Evolutionary conservation across 257 asterid species (phyloP), one percentile per base, ranked within the genome.

Genomic region (Solanum bukasovii): DNA sequence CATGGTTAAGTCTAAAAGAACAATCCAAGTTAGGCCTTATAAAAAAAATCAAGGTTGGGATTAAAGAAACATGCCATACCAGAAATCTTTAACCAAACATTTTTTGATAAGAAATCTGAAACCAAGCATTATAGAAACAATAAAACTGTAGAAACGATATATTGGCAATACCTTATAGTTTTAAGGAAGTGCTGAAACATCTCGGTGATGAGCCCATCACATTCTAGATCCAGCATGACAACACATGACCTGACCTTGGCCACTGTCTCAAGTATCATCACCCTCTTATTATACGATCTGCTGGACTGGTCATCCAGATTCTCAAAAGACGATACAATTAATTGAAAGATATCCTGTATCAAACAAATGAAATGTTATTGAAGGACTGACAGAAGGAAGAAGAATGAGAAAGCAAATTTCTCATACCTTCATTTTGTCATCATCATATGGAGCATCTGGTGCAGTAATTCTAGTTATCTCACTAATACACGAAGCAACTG

Each of bases 381-480:
- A 33, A 46, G 84, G 35, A 63, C 11, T 44, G 68, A 25, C 3
- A 29, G 25, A 65, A 31, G 40, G 78, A 70, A 71, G 16, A 34
- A 34, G 67, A 52, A 37, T 21, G 63, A 35, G 63, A 70, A 37
- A 31, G 31, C 37, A 85, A 14, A 35, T 34, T 42, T 42, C 31
- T 27, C 35, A 38, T 91, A 96, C 99, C 98, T 96, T 97, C 99
- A 97, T 95, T 91, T 89, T 91, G 70, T 94, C 98, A 94, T 97
- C 99, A 84, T 94, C 98, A 86, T 95, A 97, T 83, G 99, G 99
- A 84, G 99, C 98, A 42, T 96, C 98, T 13, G 99, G 99, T 21
- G 99, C 99, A 63, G 99, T 97, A 82, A 97, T 97, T 92, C 99
- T 94, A 59, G 98, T 96, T 87, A 97, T 94, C 92, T 97, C 99